Evolutionary conservation across 257 asterid species (phyloP).

Genomic region (Nyctanthes arbortristis): DNA sequence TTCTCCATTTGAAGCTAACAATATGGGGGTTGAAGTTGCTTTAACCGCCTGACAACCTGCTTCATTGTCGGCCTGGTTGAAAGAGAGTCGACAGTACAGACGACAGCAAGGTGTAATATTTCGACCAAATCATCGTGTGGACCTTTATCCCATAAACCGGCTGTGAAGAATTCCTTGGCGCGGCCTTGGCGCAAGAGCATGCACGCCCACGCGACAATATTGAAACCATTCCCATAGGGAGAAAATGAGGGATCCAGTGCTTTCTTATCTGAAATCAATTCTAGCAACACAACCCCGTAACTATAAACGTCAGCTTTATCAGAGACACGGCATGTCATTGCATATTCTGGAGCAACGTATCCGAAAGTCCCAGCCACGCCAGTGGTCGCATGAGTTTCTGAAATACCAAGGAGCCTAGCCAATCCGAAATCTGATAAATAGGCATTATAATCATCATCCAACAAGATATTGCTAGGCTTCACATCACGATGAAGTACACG

Average conservation of each 20-base stretch:
- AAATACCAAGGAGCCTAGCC: slow-evolving; percentile 75
- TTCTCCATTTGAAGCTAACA: slow-evolving; percentile 38
- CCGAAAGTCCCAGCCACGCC: slow-evolving; percentile 94
- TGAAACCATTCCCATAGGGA: slow-evolving; percentile 79
- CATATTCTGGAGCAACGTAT: too few species aligned
- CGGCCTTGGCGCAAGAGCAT: slow-evolving; percentile 81
- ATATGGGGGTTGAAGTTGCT: slow-evolving; percentile 82
- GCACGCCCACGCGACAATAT: slow-evolving; percentile 87
- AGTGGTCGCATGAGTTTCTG: slow-evolving; percentile 85
- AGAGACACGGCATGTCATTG: slow-evolving; percentile 90
- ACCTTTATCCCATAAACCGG: slow-evolving; percentile 82
- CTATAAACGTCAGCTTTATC: slow-evolving; percentile 93
- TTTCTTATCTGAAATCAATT: slow-evolving; percentile 82
- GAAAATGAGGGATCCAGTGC: slow-evolving; percentile 89
- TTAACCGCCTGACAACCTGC: slow-evolving; percentile 81
- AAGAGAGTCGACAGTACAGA: slow-evolving; percentile 75
- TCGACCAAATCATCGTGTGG: slow-evolving; percentile 89
- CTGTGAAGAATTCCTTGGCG: slow-evolving; percentile 76
- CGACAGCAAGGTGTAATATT: slow-evolving; percentile 71
- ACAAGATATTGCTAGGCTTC: too few species aligned
- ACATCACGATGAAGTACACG: slow-evolving; percentile 91
- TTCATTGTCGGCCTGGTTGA: slow-evolving; percentile 86
- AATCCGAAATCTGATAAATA: too few species aligned
- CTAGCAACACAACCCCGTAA: slow-evolving; percentile 85
- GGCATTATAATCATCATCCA: too few species aligned